Percentiles rank a stretch among this genome's conserved stretches.
phyloP scores from a whole-genome alignment of 352 stramenopile species.

The Blastocystis hominis region DNA sequence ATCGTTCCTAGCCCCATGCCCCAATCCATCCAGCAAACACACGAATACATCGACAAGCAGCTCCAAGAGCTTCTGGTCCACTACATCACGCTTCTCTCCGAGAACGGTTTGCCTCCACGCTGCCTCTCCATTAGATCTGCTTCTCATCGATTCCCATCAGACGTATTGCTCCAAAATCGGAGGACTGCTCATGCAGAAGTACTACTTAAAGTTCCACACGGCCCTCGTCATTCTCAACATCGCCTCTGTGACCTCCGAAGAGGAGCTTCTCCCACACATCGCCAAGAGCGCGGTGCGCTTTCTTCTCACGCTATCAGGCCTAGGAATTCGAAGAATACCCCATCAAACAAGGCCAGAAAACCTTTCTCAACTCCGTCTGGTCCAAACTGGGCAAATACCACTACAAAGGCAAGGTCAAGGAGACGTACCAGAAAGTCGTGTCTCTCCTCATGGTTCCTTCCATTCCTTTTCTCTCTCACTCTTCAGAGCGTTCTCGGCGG shows the following conservation, averaged over 20 bases:
- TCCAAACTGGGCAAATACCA: slow-evolving; percentile 1
- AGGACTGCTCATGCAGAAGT: slow-evolving; percentile 28
- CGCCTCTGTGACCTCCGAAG: not conserved
- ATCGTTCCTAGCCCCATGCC: not conserved
- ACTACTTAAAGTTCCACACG: slow-evolving; percentile 17
- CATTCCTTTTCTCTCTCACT: no score
- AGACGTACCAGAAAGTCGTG: not conserved
- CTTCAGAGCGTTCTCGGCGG: not conserved
- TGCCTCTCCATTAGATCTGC: not conserved
- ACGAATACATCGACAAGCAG: slow-evolving; percentile 17
- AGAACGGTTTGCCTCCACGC: not conserved
- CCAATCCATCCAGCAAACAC: not conserved
- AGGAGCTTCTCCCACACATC: not conserved
- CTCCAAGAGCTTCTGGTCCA: not conserved
- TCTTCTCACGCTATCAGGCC: not conserved
- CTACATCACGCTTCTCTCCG: not conserved
- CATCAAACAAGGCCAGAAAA: slow-evolving; percentile 38
- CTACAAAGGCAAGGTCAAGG: slow-evolving; percentile 12
- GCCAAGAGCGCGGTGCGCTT: not conserved
- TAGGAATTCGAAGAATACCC: slow-evolving; percentile 46
- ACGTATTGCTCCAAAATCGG: not conserved
- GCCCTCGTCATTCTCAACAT: not conserved
- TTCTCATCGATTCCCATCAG: not conserved
- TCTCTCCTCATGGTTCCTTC: not conserved
- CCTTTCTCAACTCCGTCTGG: slow-evolving; percentile 18